Conservation (phyloP, 2,329 filamentous ascomycete species). For the Trichoderma hamatum region DNA sequence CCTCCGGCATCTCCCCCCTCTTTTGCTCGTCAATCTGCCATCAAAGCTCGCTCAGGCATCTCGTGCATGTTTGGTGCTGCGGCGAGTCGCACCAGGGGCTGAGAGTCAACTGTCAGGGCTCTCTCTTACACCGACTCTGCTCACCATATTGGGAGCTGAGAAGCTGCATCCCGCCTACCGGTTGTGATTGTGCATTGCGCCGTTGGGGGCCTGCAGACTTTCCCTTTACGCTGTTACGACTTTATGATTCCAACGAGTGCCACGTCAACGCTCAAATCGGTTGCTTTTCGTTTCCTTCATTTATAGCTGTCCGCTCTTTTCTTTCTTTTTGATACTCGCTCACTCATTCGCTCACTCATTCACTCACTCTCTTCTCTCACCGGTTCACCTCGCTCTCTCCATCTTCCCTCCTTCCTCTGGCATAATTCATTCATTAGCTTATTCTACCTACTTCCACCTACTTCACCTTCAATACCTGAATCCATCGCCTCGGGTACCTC, state of each 20-base stretch:
- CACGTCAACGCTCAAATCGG: not conserved
- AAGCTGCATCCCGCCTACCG: conserved; percentile 23
- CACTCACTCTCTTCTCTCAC: not conserved
- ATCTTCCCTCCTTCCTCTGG: not conserved
- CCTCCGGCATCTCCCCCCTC: not conserved
- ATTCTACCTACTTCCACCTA: not conserved
- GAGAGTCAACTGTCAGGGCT: not conserved
- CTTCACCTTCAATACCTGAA: not conserved
- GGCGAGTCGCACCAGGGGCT: not conserved
- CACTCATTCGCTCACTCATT: not conserved
- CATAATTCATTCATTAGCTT: not conserved
- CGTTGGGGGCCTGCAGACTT: conserved; percentile 1
- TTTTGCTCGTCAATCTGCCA: not conserved
- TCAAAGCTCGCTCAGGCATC: not conserved
- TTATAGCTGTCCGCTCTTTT: not conserved
- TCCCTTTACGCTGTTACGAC: conserved; percentile 22
- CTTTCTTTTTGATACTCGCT: not conserved
- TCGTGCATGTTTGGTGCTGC: not conserved
- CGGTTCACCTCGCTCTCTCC: not conserved
- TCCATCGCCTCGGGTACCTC: not conserved
- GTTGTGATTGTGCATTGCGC: conserved; percentile 5
- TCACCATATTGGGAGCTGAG: not conserved
- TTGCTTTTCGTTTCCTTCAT: not conserved
- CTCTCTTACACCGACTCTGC: conserved; percentile 21
- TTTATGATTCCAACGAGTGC: conserved; percentile 20